Evolutionary conservation across 495 filamentous ascomycete species (phyloP), one percentile per base, ranked within the genome.

Genomic region (Aspergillus leporis): DNA sequence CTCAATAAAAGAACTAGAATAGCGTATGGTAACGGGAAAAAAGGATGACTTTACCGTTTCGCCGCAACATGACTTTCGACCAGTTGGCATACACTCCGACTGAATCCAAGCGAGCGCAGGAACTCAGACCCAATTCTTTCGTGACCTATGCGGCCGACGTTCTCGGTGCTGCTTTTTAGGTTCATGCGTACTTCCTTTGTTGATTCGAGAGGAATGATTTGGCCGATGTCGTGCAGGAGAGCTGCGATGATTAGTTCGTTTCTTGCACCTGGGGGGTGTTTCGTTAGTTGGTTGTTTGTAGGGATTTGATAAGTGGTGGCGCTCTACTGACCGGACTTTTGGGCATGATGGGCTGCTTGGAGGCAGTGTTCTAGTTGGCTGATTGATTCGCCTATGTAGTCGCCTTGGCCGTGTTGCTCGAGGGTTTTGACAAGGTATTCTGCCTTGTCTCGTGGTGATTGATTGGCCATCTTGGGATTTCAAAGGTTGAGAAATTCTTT

Each of bases 281-380:
- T 36, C 2, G 32, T 22, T 51, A 54, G 8, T 36, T 8, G 13
- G 49, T 5, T n/a, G 56, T 22, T 34, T 43, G 59, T 19, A 67
- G 28, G 36, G 28, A 12, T 5, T 6, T 25, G 21, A 38, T 16
- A 14, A 13, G n/a, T 18, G 14, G 16, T 49, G 14, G n/a, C n/a
- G n/a, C n/a, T n/a, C n/a, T 21, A 36, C 19, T 12, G 47, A 69
- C 71, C 61, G 8, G 69, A 60, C 45, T 58, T 57, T 23, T 48
- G 54, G 14, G 71, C 71, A 28, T 72, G 69, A 25, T 78, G 65
- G 2, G 75, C 78, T 18, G 72, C 72, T 61, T 81, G 78, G 6
- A 81, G 62, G 47, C 64, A 75, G 58, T 81, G 78, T 45, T 79
- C 75, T 4, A 81, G 71, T 60, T 81, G 78, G 41, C 68, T 72